These are phyloP conservation scores for Helminthosporium solani DNA, from an alignment of 2,329 filamentous ascomycete species.

Conservation along the genomic window DNA sequence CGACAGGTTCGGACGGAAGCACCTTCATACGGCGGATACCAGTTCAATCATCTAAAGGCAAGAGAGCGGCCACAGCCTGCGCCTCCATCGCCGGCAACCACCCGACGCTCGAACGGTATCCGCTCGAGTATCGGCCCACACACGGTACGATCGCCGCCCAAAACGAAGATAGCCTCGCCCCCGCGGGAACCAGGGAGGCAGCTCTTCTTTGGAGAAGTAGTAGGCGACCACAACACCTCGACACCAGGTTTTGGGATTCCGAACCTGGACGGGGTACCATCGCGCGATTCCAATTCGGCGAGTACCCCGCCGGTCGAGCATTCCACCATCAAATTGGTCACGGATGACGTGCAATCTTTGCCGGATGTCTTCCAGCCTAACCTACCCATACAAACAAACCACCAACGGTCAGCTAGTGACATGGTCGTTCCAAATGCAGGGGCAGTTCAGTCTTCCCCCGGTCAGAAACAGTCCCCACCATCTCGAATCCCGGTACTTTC, in stretches of 20 bases:
- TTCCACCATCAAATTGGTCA: constrained; percentile 11
- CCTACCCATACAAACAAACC: constrained; percentile 16
- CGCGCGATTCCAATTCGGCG: constrained; percentile 12
- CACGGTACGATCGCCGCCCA: constrained; percentile 12
- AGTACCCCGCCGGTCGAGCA: constrained; percentile 8
- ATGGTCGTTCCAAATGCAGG: constrained; percentile 15
- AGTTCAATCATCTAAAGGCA: constrained; percentile 40
- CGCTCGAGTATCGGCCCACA: constrained; percentile 26
- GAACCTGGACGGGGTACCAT: constrained; percentile 16
- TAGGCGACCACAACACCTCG: constrained; percentile 31
- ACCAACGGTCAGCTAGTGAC: constrained; percentile 22
- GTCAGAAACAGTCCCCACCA: constrained; percentile 27
- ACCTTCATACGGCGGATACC: constrained; percentile 33
- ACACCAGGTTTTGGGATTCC: constrained; percentile 40
- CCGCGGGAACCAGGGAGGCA: constrained; percentile 27
- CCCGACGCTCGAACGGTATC: constrained; percentile 28
- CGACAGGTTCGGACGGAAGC: constrained; percentile 21
- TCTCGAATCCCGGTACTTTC: constrained; percentile 37
- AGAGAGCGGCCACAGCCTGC: constrained; percentile 39
- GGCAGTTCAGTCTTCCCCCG: constrained; percentile 15
- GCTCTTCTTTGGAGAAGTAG: constrained; percentile 41
- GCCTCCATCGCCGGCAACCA: constrained; percentile 27
- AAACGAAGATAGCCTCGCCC: constrained; percentile 26
- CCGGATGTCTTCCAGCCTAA: constrained; percentile 4
- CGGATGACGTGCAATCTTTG: constrained; percentile 4